Evolutionary conservation across 1,284 basidiomycete genomes (phyloP), one percentile per base, ranked within the genome.

Genomic region (Cutaneotrichosporon dermatis): DNA sequence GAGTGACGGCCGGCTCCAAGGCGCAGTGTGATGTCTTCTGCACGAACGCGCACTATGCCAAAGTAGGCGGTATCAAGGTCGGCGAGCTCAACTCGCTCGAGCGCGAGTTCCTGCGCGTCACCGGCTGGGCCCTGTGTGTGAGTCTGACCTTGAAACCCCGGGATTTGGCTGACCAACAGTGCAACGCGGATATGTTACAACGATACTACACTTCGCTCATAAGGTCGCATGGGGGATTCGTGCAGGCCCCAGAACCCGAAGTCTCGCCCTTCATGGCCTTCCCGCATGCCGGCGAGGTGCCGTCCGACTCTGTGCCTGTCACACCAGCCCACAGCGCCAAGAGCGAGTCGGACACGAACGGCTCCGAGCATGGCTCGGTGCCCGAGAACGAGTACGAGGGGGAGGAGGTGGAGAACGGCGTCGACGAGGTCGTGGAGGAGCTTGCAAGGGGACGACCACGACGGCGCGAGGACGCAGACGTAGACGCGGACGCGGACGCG

Each of bases 21-120:
- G 90, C 90, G 1, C 85, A 95, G 55, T 94, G 89, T 77, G 93
- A 97, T 79, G 85, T 87, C 15, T 96, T 96, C 76, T 93, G 90
- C 79, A 90, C 90, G 49, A 96, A 96, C 76, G 85, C 84, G 54
- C 85, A 92, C 71, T 96, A 96, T 78, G 90, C 93, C 36, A 89
- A 88, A 79, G 92, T 97, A 41, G 93, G 93, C 66, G 93, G 93
- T 54, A 92, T 96, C 74, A 86, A 89, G 66, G 82, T 92, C 56
- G 82, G 83, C 60, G 93, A 97, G 79, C 86, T 97, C 76, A 94
- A 95, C 79, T 82, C 89, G 66, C 85, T 97, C 62, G 93, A 97
- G 80, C 83, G 90, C 72, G 93, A 96, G 75, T 92, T 97, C 75
- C 83, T 96, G 44, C 82, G 83, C 61, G 87, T 87, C 72, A 91